These are phyloP conservation scores for Neurospora sp. DNA, from an alignment of 495 filamentous ascomycete genomes.

Conservation along the genomic window DNA sequence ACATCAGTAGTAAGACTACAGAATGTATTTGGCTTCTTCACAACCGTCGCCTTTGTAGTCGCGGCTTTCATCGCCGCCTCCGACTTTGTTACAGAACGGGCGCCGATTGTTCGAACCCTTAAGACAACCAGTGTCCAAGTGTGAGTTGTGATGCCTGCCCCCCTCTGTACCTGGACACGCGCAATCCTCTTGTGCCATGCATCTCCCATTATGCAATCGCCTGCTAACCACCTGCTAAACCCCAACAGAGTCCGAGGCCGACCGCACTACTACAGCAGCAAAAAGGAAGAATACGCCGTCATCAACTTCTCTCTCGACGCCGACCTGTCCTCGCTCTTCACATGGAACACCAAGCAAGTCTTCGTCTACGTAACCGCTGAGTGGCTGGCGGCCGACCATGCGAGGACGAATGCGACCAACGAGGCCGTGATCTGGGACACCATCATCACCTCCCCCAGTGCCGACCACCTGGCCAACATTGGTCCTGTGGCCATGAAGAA, in stretches of 20 bases:
- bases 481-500: slow-evolving; percentile 42
- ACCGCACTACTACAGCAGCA: slow-evolving; percentile 85
- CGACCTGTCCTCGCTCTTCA: slow-evolving; percentile 86
- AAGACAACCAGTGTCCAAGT: slow-evolving; percentile 73
- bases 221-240: background rate
- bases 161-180: background rate
- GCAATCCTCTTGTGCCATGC: background rate
- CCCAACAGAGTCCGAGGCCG: slow-evolving; percentile 67
- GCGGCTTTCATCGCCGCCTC: slow-evolving; percentile 70
- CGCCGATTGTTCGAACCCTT: slow-evolving; percentile 52
- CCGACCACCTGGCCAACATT: slow-evolving; percentile 46
- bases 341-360: slow-evolving; percentile 99
- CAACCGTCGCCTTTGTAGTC: slow-evolving; percentile 77
- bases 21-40: slow-evolving; percentile 96
- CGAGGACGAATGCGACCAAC: slow-evolving; percentile 38
- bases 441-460: slow-evolving; percentile 67
- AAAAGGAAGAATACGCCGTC: slow-evolving; percentile 89
- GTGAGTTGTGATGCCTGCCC: slow-evolving; percentile 41
- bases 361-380: slow-evolving; percentile 90
- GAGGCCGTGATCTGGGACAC: slow-evolving; percentile 91
- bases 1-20: slow-evolving; percentile 73
- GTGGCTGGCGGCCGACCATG: slow-evolving; percentile 51
- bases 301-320: slow-evolving; percentile 84
- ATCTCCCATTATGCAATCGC: background rate
- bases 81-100: slow-evolving; percentile 60